Conservation (phyloP, 78 protist genomes). For the Dictyostelium brefeldianum region DNA sequence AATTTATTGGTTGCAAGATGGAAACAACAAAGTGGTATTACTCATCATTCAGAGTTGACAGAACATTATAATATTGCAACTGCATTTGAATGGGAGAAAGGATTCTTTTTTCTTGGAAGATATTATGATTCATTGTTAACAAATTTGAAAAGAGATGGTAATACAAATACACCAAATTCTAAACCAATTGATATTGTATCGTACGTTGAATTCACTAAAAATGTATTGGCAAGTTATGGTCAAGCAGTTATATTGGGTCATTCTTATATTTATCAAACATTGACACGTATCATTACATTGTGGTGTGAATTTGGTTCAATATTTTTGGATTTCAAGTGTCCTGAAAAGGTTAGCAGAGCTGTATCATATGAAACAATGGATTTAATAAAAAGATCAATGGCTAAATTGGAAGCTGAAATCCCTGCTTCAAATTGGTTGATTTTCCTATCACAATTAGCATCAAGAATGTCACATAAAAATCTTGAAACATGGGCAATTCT, state of each 20-base stretch:
- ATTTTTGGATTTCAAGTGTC: not conserved
- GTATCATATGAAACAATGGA: not conserved
- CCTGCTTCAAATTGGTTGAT: constrained; percentile 82
- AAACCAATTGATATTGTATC: not conserved
- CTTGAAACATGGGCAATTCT: constrained; percentile 32
- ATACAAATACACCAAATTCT: constrained; percentile 17
- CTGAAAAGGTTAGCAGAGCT: not conserved
- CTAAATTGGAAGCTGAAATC: not conserved
- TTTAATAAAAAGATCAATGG: constrained; percentile 2
- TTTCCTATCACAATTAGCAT: constrained; percentile 87
- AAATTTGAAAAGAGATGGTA: not conserved
- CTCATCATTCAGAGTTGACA: constrained; percentile 17
- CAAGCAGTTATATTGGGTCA: constrained; percentile 53
- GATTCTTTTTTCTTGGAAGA: constrained; percentile 72
- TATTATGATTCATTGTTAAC: constrained; percentile 72
- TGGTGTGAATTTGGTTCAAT: constrained; percentile 87
- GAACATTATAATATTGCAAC: constrained; percentile 24
- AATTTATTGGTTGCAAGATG: constrained; percentile 23
- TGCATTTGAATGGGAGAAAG: constrained; percentile 83
- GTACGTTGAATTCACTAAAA: not conserved
- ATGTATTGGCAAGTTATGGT: constrained; percentile 54
- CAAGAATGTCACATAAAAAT: constrained; percentile 85
- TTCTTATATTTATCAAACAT: constrained; percentile 66
- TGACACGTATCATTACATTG: constrained; percentile 88
- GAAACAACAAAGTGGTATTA: constrained; percentile 62